Evolutionary conservation across 805 yeast genomes (phyloP).

Genomic region (Teunomyces atbi): DNA sequence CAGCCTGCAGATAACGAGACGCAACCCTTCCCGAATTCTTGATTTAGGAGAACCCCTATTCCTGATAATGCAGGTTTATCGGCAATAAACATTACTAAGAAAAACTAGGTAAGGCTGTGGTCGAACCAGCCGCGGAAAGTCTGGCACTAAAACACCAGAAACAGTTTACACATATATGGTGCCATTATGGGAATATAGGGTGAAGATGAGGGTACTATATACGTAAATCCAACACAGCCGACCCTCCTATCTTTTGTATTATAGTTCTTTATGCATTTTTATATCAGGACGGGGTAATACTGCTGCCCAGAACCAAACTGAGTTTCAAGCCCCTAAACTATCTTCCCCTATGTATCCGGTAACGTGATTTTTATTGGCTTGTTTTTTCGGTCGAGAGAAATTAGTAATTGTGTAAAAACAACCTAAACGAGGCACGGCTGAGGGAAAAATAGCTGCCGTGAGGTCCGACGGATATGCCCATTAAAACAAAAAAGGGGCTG

Average conservation of each 20-base stretch:
- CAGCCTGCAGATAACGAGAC: neutral
- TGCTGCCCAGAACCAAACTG: neutral
- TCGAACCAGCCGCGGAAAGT: conserved; percentile 1
- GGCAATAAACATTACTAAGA: neutral
- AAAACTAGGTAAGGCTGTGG: neutral
- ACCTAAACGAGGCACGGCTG: conserved; percentile 4
- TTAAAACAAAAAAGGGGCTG: neutral
- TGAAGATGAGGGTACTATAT: neutral
- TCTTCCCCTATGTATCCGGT: neutral
- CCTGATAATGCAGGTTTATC: neutral
- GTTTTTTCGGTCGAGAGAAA: neutral
- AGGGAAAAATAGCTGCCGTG: conserved; percentile 1
- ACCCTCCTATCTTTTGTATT: neutral
- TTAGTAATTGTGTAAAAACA: neutral
- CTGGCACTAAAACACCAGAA: neutral
- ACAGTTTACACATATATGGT: neutral
- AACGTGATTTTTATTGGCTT: neutral
- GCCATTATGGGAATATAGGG: neutral
- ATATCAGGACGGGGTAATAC: too few species aligned
- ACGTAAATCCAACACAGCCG: neutral
- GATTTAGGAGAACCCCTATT: neutral
- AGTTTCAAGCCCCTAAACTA: neutral
- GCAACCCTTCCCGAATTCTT: neutral
- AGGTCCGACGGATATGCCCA: neutral
- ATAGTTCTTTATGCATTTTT: too few species aligned